phyloP scores from a whole-genome alignment of 2,329 filamentous ascomycete species.

The Cytospora paraplurivora region DNA sequence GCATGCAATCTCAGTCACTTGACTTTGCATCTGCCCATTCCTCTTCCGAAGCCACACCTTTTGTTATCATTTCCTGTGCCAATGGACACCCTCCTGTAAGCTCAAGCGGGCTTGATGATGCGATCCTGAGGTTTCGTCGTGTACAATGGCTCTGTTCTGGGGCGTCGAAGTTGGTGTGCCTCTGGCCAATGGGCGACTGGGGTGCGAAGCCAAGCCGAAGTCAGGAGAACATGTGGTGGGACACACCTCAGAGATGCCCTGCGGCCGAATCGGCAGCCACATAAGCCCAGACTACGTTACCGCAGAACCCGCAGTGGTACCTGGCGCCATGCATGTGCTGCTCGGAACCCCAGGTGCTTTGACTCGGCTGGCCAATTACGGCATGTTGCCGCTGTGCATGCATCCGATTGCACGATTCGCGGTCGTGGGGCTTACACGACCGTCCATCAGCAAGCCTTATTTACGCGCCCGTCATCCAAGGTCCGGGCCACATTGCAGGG shows the following conservation, averaged over 20 bases:
- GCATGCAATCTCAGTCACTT: conserved; percentile 52
- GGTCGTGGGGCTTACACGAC: conserved; percentile 43
- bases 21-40: conserved; percentile 44
- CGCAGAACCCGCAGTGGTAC: conserved; percentile 22
- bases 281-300: conserved; percentile 29
- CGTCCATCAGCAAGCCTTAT: conserved; percentile 51
- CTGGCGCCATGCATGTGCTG: conserved; percentile 25
- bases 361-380: conserved; percentile 44
- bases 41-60: conserved; percentile 35
- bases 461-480: conserved; percentile 51
- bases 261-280: conserved; percentile 41
- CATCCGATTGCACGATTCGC: conserved; percentile 51
- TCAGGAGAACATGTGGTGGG: conserved; percentile 36
- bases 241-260: conserved; percentile 37
- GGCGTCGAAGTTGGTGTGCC: conserved; percentile 15
- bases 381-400: conserved; percentile 39
- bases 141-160: conserved; percentile 10
- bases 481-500: conserved; percentile 42
- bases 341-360: conserved; percentile 20
- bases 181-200: conserved; percentile 18
- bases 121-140: neutral
- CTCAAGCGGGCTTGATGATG: conserved; percentile 13
- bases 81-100: conserved; percentile 18
- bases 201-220: conserved; percentile 30
- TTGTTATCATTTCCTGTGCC: conserved; percentile 40